Conservation (phyloP, 345 rosid genomes). For the Pistacia vera region DNA sequence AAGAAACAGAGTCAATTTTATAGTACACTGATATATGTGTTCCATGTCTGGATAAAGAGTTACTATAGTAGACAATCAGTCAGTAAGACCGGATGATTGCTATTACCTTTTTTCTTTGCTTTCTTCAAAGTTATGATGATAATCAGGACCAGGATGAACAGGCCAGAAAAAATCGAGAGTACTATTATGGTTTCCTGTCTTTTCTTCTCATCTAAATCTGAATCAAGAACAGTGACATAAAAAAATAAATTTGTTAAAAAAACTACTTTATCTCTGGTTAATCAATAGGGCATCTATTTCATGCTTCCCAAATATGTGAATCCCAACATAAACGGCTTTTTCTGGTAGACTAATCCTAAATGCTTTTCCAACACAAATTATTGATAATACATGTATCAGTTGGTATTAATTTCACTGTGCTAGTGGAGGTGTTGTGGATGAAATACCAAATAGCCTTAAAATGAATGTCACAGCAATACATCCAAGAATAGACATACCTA, state of each 20-base stretch:
- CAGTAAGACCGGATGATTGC: not conserved
- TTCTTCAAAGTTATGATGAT: not conserved
- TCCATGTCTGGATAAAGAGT: no score
- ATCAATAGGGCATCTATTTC: not conserved
- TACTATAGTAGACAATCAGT: not conserved
- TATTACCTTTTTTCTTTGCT: not conserved
- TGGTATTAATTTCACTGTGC: not conserved
- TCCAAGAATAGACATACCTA: slow-evolving; percentile 22
- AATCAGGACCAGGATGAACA: not conserved
- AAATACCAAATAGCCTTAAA: no score
- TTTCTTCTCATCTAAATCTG: not conserved
- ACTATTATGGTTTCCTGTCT: not conserved
- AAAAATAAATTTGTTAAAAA: not conserved
- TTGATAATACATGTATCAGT: not conserved
- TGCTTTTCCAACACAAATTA: not conserved
- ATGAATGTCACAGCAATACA: not conserved
- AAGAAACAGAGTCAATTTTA: not conserved
- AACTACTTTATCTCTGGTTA: not conserved
- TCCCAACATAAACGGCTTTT: no score
- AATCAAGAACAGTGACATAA: not conserved
- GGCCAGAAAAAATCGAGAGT: not conserved
- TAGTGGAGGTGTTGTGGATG: not conserved
- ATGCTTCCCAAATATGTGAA: not conserved
- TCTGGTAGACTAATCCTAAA: not conserved
- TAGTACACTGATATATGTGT: not conserved